Percentiles rank a stretch among this genome's conserved stretches.
These are phyloP conservation scores for Zygosaccharomyces sapae DNA, from an alignment of 1,139 yeast genomes.

Conservation along the genomic window DNA sequence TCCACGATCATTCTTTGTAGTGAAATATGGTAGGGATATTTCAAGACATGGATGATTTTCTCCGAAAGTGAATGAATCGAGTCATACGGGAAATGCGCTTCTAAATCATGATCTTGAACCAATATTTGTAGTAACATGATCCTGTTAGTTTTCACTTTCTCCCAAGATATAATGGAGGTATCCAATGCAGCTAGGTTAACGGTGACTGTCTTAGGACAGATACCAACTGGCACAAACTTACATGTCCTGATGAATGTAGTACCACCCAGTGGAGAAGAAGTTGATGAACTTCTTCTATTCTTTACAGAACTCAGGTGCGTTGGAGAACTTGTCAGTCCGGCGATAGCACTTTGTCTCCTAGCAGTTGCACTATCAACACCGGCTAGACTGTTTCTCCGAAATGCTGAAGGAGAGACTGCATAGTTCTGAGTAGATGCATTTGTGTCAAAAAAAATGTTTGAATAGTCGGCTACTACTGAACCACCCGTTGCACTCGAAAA, in stretches of 20 bases:
- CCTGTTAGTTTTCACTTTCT: conserved; percentile 5
- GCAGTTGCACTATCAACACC: conserved; percentile 22
- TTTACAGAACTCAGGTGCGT: neutral
- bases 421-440: conserved; percentile 11
- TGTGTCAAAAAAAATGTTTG: conserved; percentile 10
- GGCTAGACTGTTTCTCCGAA: conserved; percentile 23
- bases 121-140: conserved; percentile 13
- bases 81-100: neutral
- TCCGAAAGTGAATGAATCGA: conserved; percentile 1
- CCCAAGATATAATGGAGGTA: conserved; percentile 14
- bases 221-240: conserved; percentile 12
- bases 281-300: conserved; percentile 18
- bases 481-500: neutral
- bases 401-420: conserved; percentile 26
- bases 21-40: conserved; percentile 17
- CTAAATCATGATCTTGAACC: conserved; percentile 4
- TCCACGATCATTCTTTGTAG: conserved; percentile 15
- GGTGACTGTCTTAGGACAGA: conserved; percentile 14
- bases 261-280: conserved; percentile 10
- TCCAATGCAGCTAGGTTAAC: conserved; percentile 17
- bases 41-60: conserved; percentile 10
- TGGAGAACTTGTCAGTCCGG: conserved; percentile 1
- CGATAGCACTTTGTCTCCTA: no score
- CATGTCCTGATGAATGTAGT: conserved; percentile 9
- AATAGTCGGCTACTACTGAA: neutral